Base-by-base conservation (phyloP, 2,329 filamentous ascomycete species). In the Penicillium decumbens region DNA sequence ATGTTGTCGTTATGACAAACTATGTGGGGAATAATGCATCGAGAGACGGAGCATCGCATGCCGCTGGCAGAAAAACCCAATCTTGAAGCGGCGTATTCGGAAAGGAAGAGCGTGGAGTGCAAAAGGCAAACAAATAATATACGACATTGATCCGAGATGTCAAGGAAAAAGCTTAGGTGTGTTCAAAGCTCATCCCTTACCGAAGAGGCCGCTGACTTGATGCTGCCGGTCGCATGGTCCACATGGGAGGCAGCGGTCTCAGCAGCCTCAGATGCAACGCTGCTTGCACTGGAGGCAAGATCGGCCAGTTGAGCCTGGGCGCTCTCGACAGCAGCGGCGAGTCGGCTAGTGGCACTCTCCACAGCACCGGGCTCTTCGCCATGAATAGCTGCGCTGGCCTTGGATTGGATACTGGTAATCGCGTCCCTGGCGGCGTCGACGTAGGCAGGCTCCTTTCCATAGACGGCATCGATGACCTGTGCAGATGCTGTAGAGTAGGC, bases 371-470 rank as follows among this genome's bases (percentile, higher is more conserved):
- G 61, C 50, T 71, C 64, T 13, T 74, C 73, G 3, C 77, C 77
- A 56, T 81, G 84, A 45, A 85, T 78, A 2, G 77, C 80, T 23
- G 71, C 71, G 51, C 79, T 77, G 8, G 81, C 82, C 35, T 76
- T 78, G 6, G 72, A 70, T 6, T 77, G 80, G 5, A 80, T 77
- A n/a, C 75, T 74, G 1, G 75, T 71, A 49, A 85, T 75, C 39
- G 73, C 76, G 37, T 72, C 69, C 51, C 77, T 76, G 4, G 80
- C 81, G 13, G 76, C 73, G 58, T 81, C 78, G 3, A 72, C 70
- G 52, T 79, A 80, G 9, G 75, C 72, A 3, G 74, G 70, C 46
- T 77, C 73, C 6, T 75, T 75, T 41, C 80, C 79, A 53, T 83
- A 81, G 28, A 84, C 67, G 29, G 77, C 78, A 56, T 76, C 75